phyloP scores from a whole-genome alignment of 768 basidiomycete species.

The Serendipita sp. region DNA sequence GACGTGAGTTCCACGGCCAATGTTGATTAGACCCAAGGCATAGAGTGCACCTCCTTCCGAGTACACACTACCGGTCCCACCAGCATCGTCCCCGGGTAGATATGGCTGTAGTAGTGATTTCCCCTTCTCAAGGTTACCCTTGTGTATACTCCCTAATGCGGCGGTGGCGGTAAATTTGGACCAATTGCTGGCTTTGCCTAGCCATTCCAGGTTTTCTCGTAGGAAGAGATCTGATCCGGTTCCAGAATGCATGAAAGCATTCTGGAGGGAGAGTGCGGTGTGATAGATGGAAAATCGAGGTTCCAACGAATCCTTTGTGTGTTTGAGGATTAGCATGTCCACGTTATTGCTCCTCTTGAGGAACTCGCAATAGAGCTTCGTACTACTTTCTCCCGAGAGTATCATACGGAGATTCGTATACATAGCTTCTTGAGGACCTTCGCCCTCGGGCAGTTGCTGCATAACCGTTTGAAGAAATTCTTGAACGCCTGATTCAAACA shows the following conservation, averaged over 20 bases:
- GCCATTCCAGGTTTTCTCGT: conserved; percentile 93
- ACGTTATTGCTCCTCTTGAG: conserved; percentile 86
- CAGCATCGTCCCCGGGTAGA: conserved; percentile 57
- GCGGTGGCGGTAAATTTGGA: conserved; percentile 97
- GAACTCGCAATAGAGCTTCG: conserved; percentile 90
- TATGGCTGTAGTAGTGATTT: conserved; percentile 87
- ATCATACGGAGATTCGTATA: conserved; percentile 71
- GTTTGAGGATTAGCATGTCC: conserved; percentile 81
- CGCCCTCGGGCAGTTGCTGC: conserved; percentile 42
- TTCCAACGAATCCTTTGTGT: conserved; percentile 85
- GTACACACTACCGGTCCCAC: conserved; percentile 60
- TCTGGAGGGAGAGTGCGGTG: conserved; percentile 88
- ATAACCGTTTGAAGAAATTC: conserved; percentile 75
- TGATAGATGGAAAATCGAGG: conserved; percentile 94
- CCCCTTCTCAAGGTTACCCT: conserved; percentile 88
- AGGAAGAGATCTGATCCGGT: conserved; percentile 91
- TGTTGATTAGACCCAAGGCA: conserved; percentile 87
- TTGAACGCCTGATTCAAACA: conserved; percentile 85
- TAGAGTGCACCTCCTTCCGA: conserved; percentile 95
- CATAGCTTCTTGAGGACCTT: conserved; percentile 38
- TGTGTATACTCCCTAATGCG: conserved; percentile 92
- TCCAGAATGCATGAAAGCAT: conserved; percentile 97
- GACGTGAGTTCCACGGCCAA: conserved; percentile 68
- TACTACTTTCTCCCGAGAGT: conserved; percentile 78
- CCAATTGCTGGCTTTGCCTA: conserved; percentile 91